phyloP scores from a whole-genome alignment of 768 basidiomycete genomes.

The Mycena floridula region DNA sequence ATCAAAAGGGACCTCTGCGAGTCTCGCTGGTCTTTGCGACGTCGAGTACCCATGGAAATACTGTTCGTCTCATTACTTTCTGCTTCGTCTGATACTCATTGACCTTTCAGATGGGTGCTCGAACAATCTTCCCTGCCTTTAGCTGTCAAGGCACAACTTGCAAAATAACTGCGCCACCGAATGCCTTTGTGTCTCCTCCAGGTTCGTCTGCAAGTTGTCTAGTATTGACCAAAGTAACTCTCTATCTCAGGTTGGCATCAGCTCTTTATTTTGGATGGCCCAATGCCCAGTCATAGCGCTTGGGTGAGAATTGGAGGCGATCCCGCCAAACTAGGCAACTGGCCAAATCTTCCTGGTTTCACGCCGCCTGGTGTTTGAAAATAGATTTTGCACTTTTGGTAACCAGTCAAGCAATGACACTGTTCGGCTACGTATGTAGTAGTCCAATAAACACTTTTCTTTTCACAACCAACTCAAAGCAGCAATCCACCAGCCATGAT shows the following conservation, averaged over 20 bases:
- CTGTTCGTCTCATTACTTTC: too few relatives aligned
- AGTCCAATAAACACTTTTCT: too few relatives aligned
- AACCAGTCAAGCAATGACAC: too few relatives aligned
- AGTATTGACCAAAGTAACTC: too few relatives aligned
- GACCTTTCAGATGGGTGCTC: conserved; percentile 69
- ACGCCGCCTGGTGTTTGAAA: conserved; percentile 59
- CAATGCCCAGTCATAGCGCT: conserved; percentile 67
- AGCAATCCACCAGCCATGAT: too few relatives aligned
- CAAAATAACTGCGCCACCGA: conserved; percentile 73
- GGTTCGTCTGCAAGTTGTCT: too few relatives aligned
- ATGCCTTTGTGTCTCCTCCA: conserved; percentile 60
- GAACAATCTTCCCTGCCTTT: conserved; percentile 71
- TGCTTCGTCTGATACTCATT: too few relatives aligned
- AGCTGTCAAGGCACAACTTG: conserved; percentile 64
- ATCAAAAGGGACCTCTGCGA: conserved; percentile 41
- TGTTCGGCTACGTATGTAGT: too few relatives aligned
- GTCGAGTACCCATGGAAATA: conserved; percentile 73
- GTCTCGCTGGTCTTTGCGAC: conserved; percentile 64
- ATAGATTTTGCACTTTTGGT: too few relatives aligned
- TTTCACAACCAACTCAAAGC: too few relatives aligned
- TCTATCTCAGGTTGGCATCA: conserved; percentile 79
- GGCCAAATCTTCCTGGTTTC: conserved; percentile 69
- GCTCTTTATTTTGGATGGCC: conserved; percentile 71
- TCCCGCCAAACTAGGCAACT: conserved; percentile 61
- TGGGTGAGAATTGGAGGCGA: conserved; percentile 82